Percentiles rank a stretch among this genome's conserved stretches.
phyloP scores from a whole-genome alignment of 306 rosid species.

The Sindora glabra region DNA sequence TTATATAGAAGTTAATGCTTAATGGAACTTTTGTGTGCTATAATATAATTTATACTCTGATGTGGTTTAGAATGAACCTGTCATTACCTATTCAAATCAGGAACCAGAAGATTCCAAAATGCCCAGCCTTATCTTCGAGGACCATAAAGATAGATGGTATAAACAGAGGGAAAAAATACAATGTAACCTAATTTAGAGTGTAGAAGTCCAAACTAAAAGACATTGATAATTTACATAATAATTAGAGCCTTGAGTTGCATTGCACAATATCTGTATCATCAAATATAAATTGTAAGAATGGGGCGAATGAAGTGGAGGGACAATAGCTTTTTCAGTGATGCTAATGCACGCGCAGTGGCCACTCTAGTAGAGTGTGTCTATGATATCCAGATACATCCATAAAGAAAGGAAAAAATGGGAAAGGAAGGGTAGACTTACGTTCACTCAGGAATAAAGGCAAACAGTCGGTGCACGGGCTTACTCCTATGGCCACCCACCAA shows the following conservation, averaged over 20 bases:
- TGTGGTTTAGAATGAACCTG: neutral
- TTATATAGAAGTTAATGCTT: neutral
- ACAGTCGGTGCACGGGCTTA: constrained; percentile 33
- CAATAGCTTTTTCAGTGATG: constrained; percentile 3
- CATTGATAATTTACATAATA: constrained; percentile 19
- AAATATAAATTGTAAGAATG: too few species aligned
- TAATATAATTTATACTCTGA: neutral
- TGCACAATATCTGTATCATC: too few species aligned
- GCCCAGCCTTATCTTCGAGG: neutral
- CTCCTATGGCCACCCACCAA: constrained; percentile 32
- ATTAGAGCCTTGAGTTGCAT: too few species aligned
- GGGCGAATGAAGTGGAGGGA: constrained; percentile 39
- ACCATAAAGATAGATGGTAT: constrained; percentile 4
- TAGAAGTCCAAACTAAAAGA: constrained; percentile 18
- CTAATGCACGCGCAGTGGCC: constrained; percentile 52
- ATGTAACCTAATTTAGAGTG: neutral
- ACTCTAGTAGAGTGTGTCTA: neutral
- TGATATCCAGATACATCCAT: too few species aligned
- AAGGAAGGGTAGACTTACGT: neutral
- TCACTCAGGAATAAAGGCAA: constrained; percentile 30
- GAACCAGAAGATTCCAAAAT: constrained; percentile 33
- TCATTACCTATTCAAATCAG: constrained; percentile 1
- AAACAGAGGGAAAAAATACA: neutral
- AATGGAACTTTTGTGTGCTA: neutral
- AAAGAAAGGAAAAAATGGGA: neutral